Evolutionary conservation across 2,329 filamentous ascomycete species (phyloP).

Genomic region (Xylaria sp.): DNA sequence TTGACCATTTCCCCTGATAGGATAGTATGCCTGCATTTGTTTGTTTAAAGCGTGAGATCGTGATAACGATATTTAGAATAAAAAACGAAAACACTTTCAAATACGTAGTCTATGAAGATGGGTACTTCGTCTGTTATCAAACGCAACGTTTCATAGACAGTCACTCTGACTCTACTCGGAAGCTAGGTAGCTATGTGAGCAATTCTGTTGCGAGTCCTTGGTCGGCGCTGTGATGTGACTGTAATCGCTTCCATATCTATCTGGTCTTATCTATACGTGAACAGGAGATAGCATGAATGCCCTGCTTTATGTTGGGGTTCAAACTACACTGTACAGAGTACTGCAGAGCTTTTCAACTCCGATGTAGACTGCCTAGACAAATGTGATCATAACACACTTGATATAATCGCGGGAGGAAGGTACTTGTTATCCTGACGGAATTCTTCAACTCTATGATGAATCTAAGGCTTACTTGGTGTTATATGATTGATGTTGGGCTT

Average conservation of each 20-base stretch:
- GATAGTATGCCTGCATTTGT: no score
- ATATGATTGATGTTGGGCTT: not conserved
- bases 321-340: not conserved
- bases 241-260: not conserved
- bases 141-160: no score
- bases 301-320: not conserved
- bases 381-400: not conserved
- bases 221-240: not conserved
- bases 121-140: no score
- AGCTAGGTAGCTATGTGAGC: not conserved
- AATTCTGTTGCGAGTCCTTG: not conserved
- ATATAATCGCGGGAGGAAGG: not conserved
- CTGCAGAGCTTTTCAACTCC: not conserved
- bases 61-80: no score
- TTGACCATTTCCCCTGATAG: no score
- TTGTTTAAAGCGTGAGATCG: no score
- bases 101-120: no score
- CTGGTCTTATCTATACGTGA: not conserved
- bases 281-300: not conserved
- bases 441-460: not conserved
- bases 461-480: not conserved
- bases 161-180: not conserved
- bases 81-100: no score
- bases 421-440: no score
- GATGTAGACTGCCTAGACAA: not conserved